These are phyloP conservation scores for Trypanosoma rangeli DNA, from an alignment of 208 protist species.

Conservation along the genomic window DNA sequence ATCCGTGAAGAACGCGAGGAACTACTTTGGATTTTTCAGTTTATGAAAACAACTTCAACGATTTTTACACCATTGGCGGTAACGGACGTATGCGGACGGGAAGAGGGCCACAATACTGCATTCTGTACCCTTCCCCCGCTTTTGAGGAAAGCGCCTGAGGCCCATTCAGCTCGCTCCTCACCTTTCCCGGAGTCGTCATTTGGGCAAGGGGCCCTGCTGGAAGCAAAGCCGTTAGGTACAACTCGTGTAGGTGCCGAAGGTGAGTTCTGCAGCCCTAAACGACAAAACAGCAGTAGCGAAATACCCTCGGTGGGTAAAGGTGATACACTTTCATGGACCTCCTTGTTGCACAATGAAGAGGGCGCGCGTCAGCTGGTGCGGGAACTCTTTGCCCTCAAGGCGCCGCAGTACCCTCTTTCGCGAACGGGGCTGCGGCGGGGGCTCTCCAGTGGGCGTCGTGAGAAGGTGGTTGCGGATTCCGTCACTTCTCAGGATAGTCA, in stretches of 20 bases:
- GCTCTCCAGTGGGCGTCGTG: neutral
- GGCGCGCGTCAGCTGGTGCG: conserved; percentile 10
- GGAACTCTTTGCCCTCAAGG: conserved; percentile 20
- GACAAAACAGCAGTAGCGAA: neutral
- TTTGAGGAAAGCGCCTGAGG: neutral
- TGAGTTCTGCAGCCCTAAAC: neutral
- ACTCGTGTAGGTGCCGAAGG: neutral
- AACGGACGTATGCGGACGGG: conserved; percentile 11
- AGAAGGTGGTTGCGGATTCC: neutral
- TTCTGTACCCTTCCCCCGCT: neutral
- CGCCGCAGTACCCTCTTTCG: neutral
- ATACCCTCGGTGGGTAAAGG: neutral
- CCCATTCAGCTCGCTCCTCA: neutral
- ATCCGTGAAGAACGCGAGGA: conserved; percentile 57
- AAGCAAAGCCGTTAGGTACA: neutral
- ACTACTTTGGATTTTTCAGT: conserved; percentile 39
- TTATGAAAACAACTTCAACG: conserved; percentile 16
- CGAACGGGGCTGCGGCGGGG: neutral
- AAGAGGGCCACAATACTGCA: conserved; percentile 8
- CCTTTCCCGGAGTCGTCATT: neutral
- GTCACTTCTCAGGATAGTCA: neutral
- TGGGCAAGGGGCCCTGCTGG: neutral
- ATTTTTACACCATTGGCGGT: conserved; percentile 18
- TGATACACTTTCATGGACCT: conserved; percentile 1
- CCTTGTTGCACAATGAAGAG: conserved; percentile 21